These are phyloP conservation scores for Hibiscus trionum DNA, from an alignment of 345 rosid species.

Conservation along the genomic window DNA sequence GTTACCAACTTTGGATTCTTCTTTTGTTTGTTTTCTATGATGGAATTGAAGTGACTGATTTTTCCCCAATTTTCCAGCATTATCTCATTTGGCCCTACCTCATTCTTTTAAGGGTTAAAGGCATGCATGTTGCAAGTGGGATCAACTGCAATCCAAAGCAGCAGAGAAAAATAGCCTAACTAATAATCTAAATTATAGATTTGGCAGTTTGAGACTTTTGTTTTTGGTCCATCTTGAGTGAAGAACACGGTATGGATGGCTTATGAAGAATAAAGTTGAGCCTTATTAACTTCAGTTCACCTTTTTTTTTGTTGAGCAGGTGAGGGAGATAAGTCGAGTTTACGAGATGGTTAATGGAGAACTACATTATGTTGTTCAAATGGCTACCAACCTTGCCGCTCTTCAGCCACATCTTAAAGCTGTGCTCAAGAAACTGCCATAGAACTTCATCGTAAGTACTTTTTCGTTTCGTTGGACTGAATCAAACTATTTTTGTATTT, in stretches of 20 bases:
- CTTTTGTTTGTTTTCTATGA: neutral
- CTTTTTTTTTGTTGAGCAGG: neutral
- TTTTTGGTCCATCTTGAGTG: neutral
- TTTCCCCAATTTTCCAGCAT: neutral
- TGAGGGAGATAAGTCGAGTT: slow-evolving; percentile 10
- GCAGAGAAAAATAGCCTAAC: neutral
- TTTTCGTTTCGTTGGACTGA: neutral
- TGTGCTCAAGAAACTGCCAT: slow-evolving; percentile 4
- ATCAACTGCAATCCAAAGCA: neutral
- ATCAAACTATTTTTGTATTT: neutral
- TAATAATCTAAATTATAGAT: neutral
- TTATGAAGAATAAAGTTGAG: neutral
- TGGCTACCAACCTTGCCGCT: neutral
- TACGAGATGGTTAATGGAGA: slow-evolving; percentile 1
- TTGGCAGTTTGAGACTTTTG: neutral
- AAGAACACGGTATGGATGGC: neutral
- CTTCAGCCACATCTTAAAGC: slow-evolving; percentile 12
- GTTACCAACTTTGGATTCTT: neutral
- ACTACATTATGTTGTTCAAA: neutral
- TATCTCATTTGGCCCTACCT: neutral
- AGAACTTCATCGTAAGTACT: neutral
- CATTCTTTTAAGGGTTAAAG: neutral
- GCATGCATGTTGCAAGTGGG: neutral
- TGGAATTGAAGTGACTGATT: neutral
- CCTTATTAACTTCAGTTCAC: neutral